Base-by-base conservation (phyloP, 116 monocot genomes). In the Dioscorea cayenensis region DNA sequence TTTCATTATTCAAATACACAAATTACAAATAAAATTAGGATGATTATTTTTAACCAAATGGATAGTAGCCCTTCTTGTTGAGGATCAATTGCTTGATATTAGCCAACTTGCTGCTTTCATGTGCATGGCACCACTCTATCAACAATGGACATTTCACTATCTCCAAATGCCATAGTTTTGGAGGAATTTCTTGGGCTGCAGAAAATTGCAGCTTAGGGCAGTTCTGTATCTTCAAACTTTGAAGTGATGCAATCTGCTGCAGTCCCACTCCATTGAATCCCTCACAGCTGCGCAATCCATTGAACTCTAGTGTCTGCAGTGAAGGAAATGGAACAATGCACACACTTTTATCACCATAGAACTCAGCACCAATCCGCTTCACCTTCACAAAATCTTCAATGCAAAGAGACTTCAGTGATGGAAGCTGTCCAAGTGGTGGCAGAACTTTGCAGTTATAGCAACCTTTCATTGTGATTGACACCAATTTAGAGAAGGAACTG, bases 401-500 rank as follows among this genome's bases (percentile, higher is more conserved):
- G 6, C 52, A 48, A 8, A 80, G 80, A 63, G 27, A 23, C 28
- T 61, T 65, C n/a, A 81, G 72, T 3, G 52, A 38, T 27, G 66
- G 72, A 25, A 81, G 72, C 36, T 69, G 67, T 1, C 76, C 76
- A 23, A 67, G 48, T 0, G 76, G 72, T n/a, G 76, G 71, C 29
- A 81, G 76, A 22, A 51, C 20, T 20, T 9, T 18, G 29, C 67
- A 77, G 22, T 43, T 68, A 5, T 3, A 11, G 20, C 75, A 73
- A 12, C 28, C 6, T 6, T 10, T 7, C 7, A 80, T 63, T 7
- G 14, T 36, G 11, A 80, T 17, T 3, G 16, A 18, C 0, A 51
- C 65, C 20, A 80, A 16, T 6, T 60, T 74, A 21, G 49, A 25
- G 21, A 80, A 71, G 28, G 69, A 65, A 7, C 17, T 10, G 60